These are phyloP conservation scores for Metschnikowia drakensbergensis DNA, from an alignment of 805 yeast genomes.

Conservation along the genomic window DNA sequence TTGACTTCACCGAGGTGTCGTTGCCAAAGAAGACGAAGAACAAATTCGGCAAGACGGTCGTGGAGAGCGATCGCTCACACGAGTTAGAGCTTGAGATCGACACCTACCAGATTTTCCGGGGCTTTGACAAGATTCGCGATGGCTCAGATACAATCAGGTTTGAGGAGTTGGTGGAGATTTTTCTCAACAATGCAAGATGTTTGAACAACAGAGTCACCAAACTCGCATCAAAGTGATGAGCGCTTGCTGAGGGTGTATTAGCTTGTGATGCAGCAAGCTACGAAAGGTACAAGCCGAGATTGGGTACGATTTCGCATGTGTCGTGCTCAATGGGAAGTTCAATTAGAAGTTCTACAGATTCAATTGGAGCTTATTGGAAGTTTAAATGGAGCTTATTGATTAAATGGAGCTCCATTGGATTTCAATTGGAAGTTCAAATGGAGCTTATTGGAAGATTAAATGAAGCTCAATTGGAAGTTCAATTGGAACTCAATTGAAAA, in stretches of 20 bases:
- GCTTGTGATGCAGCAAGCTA: too few relatives aligned
- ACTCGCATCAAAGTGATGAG: constrained; percentile 25
- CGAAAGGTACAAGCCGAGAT: too few relatives aligned
- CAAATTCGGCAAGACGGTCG: constrained; percentile 34
- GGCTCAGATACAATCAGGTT: constrained; percentile 51
- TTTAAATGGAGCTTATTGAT: too few relatives aligned
- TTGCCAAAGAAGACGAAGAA: constrained; percentile 32
- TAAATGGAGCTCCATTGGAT: too few relatives aligned
- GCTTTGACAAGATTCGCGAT: constrained; percentile 37
- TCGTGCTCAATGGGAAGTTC: too few relatives aligned
- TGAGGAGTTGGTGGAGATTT: constrained; percentile 55
- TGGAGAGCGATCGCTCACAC: constrained; percentile 33
- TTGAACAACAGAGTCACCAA: constrained; percentile 42
- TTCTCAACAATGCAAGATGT: constrained; percentile 58
- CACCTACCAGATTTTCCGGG: constrained; percentile 35
- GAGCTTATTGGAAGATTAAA: too few relatives aligned
- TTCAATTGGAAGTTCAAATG: too few relatives aligned
- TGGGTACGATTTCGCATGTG: too few relatives aligned
- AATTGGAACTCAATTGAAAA: too few relatives aligned
- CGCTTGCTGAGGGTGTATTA: neutral
- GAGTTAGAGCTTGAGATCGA: constrained; percentile 44
- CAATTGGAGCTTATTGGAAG: too few relatives aligned
- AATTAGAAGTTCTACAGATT: too few relatives aligned
- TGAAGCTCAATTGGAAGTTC: too few relatives aligned
- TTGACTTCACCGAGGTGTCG: constrained; percentile 65